A percentile compares a stretch with the other conserved stretches of the same genome.
These are phyloP conservation scores for Trametes sanguinea DNA, from an alignment of 768 basidiomycete genomes.

Conservation along the genomic window DNA sequence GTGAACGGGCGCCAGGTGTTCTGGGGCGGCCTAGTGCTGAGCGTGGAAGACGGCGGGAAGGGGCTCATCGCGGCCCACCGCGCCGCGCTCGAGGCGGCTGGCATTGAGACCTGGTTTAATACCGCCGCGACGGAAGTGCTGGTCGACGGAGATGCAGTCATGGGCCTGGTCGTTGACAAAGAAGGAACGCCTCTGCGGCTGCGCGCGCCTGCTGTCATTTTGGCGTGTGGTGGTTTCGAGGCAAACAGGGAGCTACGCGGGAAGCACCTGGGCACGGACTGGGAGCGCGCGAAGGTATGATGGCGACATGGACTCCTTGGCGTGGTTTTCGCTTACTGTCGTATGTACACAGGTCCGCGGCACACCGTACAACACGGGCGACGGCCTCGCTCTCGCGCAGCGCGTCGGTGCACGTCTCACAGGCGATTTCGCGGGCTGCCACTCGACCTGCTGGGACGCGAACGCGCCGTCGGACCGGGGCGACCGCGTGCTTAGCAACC, in stretches of 20 bases:
- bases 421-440: conserved; percentile 73
- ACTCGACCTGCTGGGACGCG: conserved; percentile 73
- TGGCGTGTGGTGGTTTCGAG: conserved; percentile 71
- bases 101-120: conserved; percentile 60
- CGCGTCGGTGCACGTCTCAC: conserved; percentile 52
- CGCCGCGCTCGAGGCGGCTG: conserved; percentile 47
- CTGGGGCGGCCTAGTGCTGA: conserved; percentile 69
- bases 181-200: conserved; percentile 41
- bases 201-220: conserved; percentile 47
- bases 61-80: conserved; percentile 62
- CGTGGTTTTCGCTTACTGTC: not conserved
- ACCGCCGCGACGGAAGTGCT: conserved; percentile 45
- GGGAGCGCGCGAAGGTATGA: conserved; percentile 56
- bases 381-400: conserved; percentile 57
- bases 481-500: conserved; percentile 61
- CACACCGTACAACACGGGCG: conserved; percentile 72
- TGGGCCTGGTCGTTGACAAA: conserved; percentile 48
- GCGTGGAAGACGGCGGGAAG: conserved; percentile 67
- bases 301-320: conserved; percentile 11
- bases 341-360: conserved; percentile 53
- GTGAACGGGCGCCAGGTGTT: conserved; percentile 63
- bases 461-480: conserved; percentile 54
- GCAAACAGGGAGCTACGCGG: conserved; percentile 52
- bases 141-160: conserved; percentile 42
- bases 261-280: conserved; percentile 57